phyloP scores from a whole-genome alignment of 768 basidiomycete species.

The Termitomyces sp. region DNA sequence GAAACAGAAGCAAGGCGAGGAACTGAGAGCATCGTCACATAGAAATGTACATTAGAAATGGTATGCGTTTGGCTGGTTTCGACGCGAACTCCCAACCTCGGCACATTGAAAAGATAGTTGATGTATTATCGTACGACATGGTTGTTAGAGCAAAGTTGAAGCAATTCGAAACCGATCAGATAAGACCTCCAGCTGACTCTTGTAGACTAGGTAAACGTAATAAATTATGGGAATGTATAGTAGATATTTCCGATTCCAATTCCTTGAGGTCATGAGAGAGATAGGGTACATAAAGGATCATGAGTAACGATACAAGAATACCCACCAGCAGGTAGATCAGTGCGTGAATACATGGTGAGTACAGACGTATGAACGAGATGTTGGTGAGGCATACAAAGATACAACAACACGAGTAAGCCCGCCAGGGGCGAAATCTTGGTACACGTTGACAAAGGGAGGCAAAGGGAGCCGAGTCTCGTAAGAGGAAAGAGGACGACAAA shows the following conservation, averaged over 20 bases:
- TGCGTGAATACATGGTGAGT: background rate
- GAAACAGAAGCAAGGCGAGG: background rate
- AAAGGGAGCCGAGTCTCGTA: background rate
- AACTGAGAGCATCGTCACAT: background rate
- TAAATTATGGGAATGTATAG: background rate
- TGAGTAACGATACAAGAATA: background rate
- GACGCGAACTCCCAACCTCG: background rate
- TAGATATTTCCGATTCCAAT: background rate
- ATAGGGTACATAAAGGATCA: background rate
- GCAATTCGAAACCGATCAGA: no score
- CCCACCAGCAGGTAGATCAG: background rate
- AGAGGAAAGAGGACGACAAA: background rate
- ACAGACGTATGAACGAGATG: background rate
- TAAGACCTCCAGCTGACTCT: no score
- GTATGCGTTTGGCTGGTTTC: background rate
- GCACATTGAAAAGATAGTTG: no score
- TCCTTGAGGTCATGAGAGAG: background rate
- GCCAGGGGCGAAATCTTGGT: background rate
- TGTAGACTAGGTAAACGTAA: background rate
- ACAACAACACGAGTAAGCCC: background rate
- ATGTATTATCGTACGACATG: background rate
- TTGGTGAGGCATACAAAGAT: background rate
- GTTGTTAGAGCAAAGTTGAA: no score
- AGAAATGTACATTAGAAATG: background rate
- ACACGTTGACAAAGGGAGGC: background rate